These are phyloP conservation scores for Phytophthora rubi DNA, from an alignment of 352 stramenopile genomes.

Conservation along the genomic window DNA sequence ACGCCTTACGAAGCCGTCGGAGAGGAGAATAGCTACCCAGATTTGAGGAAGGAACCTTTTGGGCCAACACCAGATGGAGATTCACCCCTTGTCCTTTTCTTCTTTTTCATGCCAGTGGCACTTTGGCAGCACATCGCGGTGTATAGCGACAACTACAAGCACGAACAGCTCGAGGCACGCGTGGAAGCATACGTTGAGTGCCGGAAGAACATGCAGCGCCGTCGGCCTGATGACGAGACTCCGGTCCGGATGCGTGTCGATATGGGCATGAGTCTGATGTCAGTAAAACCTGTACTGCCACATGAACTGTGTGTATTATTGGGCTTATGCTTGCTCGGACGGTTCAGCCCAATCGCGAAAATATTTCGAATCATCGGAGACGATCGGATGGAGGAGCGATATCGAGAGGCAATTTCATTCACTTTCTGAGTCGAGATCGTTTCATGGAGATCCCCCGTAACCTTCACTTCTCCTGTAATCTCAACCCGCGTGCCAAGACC, in stretches of 20 bases:
- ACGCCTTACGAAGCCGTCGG: neutral
- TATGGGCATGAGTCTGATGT: neutral
- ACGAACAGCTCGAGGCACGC: neutral
- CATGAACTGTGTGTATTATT: neutral
- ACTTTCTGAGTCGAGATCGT: neutral
- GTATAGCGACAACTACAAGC: slow-evolving; percentile 11
- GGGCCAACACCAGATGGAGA: neutral
- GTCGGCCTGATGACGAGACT: neutral
- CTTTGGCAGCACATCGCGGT: slow-evolving; percentile 16
- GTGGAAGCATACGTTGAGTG: neutral
- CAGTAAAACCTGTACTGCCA: neutral
- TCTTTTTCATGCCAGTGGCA: slow-evolving; percentile 10
- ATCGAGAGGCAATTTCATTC: neutral
- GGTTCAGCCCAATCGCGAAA: slow-evolving; percentile 6
- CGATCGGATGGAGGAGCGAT: neutral
- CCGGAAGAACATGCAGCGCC: neutral
- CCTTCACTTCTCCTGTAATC: slow-evolving; percentile 10
- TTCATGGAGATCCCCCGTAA: slow-evolving; percentile 8
- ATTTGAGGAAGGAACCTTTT: neutral
- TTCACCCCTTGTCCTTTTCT: slow-evolving; percentile 1
- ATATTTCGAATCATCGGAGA: neutral
- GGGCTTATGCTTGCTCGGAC: neutral
- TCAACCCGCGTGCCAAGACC: neutral
- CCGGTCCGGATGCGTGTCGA: neutral
- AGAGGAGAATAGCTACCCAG: slow-evolving; percentile 5